Conservation (phyloP, 2,329 filamentous ascomycete genomes). For the Colletotrichum orchidophilum region DNA sequence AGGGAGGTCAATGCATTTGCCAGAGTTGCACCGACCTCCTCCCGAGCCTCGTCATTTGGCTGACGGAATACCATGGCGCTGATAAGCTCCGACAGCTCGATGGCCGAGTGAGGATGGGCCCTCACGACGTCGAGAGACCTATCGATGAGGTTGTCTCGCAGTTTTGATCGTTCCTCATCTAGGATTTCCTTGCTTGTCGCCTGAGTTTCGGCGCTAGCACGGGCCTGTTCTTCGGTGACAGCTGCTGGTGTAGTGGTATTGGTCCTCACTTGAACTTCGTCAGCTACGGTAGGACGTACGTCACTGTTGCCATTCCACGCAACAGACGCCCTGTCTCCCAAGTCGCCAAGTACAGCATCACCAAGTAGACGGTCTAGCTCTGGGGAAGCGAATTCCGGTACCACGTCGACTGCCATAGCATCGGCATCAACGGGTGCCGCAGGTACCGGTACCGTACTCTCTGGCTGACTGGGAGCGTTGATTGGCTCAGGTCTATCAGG, state of each 20-base stretch:
- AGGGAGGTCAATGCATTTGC: constrained; percentile 84
- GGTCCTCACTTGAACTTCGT: constrained; percentile 10
- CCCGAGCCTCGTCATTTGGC: constrained; percentile 63
- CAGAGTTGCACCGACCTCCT: constrained; percentile 83
- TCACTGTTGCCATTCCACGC: constrained; percentile 39
- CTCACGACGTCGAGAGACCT: constrained; percentile 90
- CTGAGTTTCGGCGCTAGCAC: constrained; percentile 24
- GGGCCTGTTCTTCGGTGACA: constrained; percentile 38
- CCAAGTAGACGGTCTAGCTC: constrained; percentile 39
- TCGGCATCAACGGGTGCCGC: constrained; percentile 33
- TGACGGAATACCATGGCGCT: constrained; percentile 73
- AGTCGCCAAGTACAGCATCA: constrained; percentile 37
- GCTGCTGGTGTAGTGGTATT: constrained; percentile 36
- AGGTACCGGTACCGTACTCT: constrained; percentile 28
- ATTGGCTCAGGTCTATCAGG: constrained; percentile 39
- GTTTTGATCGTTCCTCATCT: constrained; percentile 75
- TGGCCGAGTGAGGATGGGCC: constrained; percentile 86
- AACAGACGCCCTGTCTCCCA: constrained; percentile 37
- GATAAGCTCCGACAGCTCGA: constrained; percentile 90
- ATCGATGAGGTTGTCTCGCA: constrained; percentile 84
- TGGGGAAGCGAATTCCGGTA: constrained; percentile 35
- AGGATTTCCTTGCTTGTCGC: constrained; percentile 78
- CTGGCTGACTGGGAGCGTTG: constrained; percentile 36
- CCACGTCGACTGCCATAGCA: constrained; percentile 45
- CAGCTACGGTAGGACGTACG: constrained; percentile 3